phyloP scores from a whole-genome alignment of 176 grass and related monocot genomes.

The Tuctoria greenei region DNA sequence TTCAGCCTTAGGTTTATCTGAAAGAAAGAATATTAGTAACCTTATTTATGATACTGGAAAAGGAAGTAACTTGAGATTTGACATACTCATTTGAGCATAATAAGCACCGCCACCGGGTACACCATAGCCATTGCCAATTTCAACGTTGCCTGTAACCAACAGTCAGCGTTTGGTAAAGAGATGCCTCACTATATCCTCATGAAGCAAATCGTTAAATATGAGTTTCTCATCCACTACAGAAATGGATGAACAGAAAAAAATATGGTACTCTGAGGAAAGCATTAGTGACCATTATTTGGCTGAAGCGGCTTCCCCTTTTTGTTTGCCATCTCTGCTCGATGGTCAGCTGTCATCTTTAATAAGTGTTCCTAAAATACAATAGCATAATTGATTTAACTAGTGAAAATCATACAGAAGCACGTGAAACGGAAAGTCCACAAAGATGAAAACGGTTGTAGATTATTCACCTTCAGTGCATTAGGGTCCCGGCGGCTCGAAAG shows the following conservation, averaged over 20 bases:
- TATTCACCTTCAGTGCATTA: slow-evolving; percentile 72
- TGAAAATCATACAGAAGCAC: slow-evolving; percentile 7
- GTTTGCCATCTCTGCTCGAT: slow-evolving; percentile 82
- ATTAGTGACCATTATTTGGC: slow-evolving; percentile 63
- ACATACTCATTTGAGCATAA: slow-evolving; percentile 72
- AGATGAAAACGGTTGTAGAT: neutral
- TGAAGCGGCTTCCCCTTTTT: slow-evolving; percentile 77
- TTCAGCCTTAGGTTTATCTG: slow-evolving; percentile 56
- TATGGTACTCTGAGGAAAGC: slow-evolving; percentile 19
- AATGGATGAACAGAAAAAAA: neutral
- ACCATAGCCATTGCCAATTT: slow-evolving; percentile 99
- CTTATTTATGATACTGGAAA: slow-evolving; percentile 35
- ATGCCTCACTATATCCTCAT: neutral
- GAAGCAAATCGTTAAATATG: neutral
- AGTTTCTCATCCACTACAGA: neutral
- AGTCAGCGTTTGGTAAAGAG: slow-evolving; percentile 37
- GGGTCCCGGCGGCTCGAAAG: slow-evolving; percentile 64
- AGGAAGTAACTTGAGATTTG: slow-evolving; percentile 14
- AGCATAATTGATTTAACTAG: slow-evolving; percentile 7
- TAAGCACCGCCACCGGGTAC: slow-evolving; percentile 96
- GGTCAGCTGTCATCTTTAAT: slow-evolving; percentile 73
- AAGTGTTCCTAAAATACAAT: slow-evolving; percentile 71
- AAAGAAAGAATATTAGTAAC: slow-evolving; percentile 20
- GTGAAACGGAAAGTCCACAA: neutral
- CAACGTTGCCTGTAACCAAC: slow-evolving; percentile 59